Percentiles rank a stretch among this genome's conserved stretches.
These are phyloP conservation scores for Phytophthora europaea DNA, from an alignment of 352 stramenopile genomes.

Conservation along the genomic window DNA sequence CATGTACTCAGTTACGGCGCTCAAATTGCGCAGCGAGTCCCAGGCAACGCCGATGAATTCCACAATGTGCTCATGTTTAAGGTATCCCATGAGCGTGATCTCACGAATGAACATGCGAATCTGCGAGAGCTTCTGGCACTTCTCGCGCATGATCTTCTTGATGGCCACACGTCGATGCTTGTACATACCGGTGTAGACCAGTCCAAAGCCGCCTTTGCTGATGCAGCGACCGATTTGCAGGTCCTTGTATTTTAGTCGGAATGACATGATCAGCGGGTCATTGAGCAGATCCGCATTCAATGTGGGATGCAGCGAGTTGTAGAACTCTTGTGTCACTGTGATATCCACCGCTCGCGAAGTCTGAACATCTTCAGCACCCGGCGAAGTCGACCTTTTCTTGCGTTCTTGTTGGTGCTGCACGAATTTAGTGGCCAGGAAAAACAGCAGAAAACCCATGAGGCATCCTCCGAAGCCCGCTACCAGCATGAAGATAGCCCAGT, in stretches of 20 bases:
- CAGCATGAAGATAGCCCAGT: constrained; percentile 46
- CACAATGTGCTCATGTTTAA: constrained; percentile 75
- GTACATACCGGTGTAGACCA: constrained; percentile 52
- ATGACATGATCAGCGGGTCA: constrained; percentile 48
- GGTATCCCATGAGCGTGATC: constrained; percentile 70
- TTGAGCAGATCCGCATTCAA: constrained; percentile 45
- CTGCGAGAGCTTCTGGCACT: constrained; percentile 41
- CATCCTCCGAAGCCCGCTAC: constrained; percentile 46
- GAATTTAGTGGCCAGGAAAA: constrained; percentile 41
- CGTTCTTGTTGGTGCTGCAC: constrained; percentile 22
- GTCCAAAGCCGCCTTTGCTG: constrained; percentile 55
- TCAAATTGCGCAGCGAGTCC: constrained; percentile 65
- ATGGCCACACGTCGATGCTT: constrained; percentile 48
- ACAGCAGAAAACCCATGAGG: constrained; percentile 45
- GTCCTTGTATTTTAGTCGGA: constrained; percentile 51
- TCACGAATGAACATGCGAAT: constrained; percentile 59
- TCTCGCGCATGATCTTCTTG: constrained; percentile 54
- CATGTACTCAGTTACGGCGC: constrained; percentile 80
- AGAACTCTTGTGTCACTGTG: constrained; percentile 45
- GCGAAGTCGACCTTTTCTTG: constrained; percentile 21
- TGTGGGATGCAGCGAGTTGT: constrained; percentile 53
- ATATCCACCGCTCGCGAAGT: constrained; percentile 32
- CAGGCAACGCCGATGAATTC: constrained; percentile 78
- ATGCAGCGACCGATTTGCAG: constrained; percentile 49
- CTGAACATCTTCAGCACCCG: constrained; percentile 23